These are phyloP conservation scores for Pseudevernia furfuracea DNA, from an alignment of 495 filamentous ascomycete genomes.

Conservation along the genomic window DNA sequence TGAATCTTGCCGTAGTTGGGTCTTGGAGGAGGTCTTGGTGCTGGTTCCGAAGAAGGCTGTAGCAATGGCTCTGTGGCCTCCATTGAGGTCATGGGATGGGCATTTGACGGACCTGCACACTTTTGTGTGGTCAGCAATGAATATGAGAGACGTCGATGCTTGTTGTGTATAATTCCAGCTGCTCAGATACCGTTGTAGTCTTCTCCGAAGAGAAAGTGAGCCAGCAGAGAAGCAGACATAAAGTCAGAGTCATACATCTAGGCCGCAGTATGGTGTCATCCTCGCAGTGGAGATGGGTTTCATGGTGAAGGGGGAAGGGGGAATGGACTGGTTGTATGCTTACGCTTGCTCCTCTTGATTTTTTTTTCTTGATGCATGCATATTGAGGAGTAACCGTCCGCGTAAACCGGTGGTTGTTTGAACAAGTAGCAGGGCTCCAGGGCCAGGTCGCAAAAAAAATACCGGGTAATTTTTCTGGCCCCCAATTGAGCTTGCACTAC, in stretches of 20 bases:
- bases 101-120: not conserved
- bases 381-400: not conserved
- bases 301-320: not conserved
- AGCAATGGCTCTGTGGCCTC: conserved; percentile 21
- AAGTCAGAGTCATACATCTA: conserved; percentile 59
- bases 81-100: conserved; percentile 11
- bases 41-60: conserved; percentile 14
- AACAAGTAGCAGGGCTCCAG: not conserved
- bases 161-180: conserved; percentile 22
- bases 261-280: conserved; percentile 42
- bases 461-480: not conserved
- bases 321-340: conserved; percentile 1
- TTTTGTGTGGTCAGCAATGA: not conserved
- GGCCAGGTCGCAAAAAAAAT: no score
- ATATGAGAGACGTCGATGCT: not conserved
- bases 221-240: conserved; percentile 67
- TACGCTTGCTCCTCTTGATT: conserved; percentile 3
- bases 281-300: conserved; percentile 27
- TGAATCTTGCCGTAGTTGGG: conserved; percentile 67
- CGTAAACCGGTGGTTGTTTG: not conserved
- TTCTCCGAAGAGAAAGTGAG: conserved; percentile 43
- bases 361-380: conserved; percentile 1
- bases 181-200: conserved; percentile 99
- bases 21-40: conserved; percentile 40
- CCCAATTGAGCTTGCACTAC: not conserved